Conservation (phyloP, 2,329 filamentous ascomycete species). For the Verticillium albo-atrum region DNA sequence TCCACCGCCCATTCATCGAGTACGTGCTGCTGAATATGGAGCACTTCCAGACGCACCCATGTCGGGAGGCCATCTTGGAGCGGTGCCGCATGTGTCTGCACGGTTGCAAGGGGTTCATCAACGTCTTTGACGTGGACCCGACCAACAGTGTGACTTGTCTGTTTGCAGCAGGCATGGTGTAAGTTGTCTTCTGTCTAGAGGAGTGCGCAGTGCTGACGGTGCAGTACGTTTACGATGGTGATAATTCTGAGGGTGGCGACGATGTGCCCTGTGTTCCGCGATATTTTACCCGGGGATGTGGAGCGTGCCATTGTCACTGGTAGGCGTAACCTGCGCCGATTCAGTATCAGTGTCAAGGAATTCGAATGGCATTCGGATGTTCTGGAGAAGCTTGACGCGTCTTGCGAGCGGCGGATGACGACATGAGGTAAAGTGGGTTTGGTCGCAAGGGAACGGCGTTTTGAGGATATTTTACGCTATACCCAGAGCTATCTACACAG, state of each 20-base stretch:
- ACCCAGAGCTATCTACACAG: too few relatives aligned
- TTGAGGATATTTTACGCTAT: background rate
- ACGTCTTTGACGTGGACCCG: slow-evolving; percentile 19
- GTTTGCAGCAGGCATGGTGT: slow-evolving; percentile 25
- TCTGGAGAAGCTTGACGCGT: slow-evolving; percentile 12
- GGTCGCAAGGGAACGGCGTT: background rate
- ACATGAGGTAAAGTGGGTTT: background rate
- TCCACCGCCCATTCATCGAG: slow-evolving; percentile 23
- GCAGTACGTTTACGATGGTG: slow-evolving; percentile 20
- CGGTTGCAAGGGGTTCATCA: slow-evolving; percentile 20
- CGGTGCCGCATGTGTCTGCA: slow-evolving; percentile 17
- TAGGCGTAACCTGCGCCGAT: slow-evolving; percentile 14
- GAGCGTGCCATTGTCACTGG: slow-evolving; percentile 14
- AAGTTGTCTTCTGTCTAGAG: slow-evolving; percentile 5
- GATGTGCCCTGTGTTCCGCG: slow-evolving; percentile 7
- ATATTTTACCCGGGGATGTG: slow-evolving; percentile 12
- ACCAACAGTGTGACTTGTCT: slow-evolving; percentile 20
- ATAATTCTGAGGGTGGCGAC: slow-evolving; percentile 18
- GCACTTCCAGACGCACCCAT: slow-evolving; percentile 17
- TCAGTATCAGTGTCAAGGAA: slow-evolving; percentile 14
- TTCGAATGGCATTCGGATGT: slow-evolving; percentile 17
- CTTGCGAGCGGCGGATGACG: slow-evolving; percentile 3
- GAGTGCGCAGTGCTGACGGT: background rate
- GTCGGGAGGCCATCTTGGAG: slow-evolving; percentile 14
- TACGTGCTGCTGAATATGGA: slow-evolving; percentile 19